Base-by-base conservation (phyloP, 768 basidiomycete genomes). In the Boletus rubescentipes region DNA sequence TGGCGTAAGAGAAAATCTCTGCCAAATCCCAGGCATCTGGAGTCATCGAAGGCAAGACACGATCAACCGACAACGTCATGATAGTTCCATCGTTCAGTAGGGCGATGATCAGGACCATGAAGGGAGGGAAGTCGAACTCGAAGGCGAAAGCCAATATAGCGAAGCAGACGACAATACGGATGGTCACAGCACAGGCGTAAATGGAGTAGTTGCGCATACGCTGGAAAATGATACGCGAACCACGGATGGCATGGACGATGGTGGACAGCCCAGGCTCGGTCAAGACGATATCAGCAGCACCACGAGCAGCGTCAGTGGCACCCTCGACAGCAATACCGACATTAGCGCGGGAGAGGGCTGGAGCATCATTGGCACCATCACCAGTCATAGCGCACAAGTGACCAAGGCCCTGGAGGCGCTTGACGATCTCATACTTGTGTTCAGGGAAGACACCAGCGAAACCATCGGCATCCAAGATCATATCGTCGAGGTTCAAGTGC, bases 391-490 rank as follows among this genome's bases (percentile, higher is more conserved):
- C 96, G 73, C 91, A 93, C 55, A 97, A 76, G 74, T 97, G 94
- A 45, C 94, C 96, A 56, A 98, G 87, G 69, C 86, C 92, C 70
- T 98, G 96, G 50, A 98, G 86, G 62, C 95, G 91, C 79, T 96
- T 97, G 78, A 98, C 96, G 58, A 98, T 98, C 75, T 98, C 96
- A 71, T 96, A 98, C 83, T 98, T 98, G 89, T 97, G 96, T 76
- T 96, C 95, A 52, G 94, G 94, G 92, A 96, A 98, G 61, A 96
- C 95, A 70, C 96, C 96, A 41, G 96, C 96, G 74, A 98, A 98
- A 64, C 96, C 96, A 73, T 98, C 96, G 29, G 96, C 96, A 66
- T 98, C 96, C 86, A 98, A 86, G 71, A 98, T 98, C 94, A 98
- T 97, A 72, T 95, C 93, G 63, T 98, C 95, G 65, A 98, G 84